Conservation (phyloP, 345 rosid species). For the Nasturtium officinale region DNA sequence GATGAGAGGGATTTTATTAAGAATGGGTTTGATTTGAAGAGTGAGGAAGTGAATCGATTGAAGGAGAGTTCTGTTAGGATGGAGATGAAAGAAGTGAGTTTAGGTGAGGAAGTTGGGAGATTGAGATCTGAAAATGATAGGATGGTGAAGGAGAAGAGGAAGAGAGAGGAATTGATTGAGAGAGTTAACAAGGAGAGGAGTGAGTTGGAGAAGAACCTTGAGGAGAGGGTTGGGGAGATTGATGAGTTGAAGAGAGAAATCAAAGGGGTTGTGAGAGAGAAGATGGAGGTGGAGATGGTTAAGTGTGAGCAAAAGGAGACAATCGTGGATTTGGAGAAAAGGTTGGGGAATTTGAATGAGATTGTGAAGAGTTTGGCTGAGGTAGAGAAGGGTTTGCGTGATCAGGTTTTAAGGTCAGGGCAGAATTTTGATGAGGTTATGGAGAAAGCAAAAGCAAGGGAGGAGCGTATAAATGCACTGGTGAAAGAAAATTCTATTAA, state of each 20-base stretch:
- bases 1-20: slow-evolving; percentile 56
- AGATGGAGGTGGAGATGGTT: slow-evolving; percentile 50
- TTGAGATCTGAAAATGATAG: slow-evolving; percentile 41
- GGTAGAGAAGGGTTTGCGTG: slow-evolving; percentile 50
- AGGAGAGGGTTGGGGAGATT: slow-evolving; percentile 37
- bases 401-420: slow-evolving; percentile 54
- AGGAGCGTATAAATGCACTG: slow-evolving; percentile 46
- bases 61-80: slow-evolving; percentile 45
- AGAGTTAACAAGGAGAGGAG: slow-evolving; percentile 41
- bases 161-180: slow-evolving; percentile 39
- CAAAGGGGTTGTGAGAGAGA: slow-evolving; percentile 45
- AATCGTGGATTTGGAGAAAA: slow-evolving; percentile 53
- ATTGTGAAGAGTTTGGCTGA: slow-evolving; percentile 41
- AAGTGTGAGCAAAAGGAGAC: slow-evolving; percentile 35
- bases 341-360: slow-evolving; percentile 40
- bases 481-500: slow-evolving; percentile 47
- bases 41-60: slow-evolving; percentile 46
- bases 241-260: slow-evolving; percentile 48
- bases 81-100: slow-evolving; percentile 43
- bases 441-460: slow-evolving; percentile 48
- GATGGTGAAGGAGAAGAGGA: slow-evolving; percentile 46
- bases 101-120: slow-evolving; percentile 49
- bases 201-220: slow-evolving; percentile 44
- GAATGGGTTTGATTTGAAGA: slow-evolving; percentile 44
- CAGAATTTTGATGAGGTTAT: slow-evolving; percentile 46